phyloP scores from a whole-genome alignment of 2,329 filamentous ascomycete species.

The Alternaria tenuissima region DNA sequence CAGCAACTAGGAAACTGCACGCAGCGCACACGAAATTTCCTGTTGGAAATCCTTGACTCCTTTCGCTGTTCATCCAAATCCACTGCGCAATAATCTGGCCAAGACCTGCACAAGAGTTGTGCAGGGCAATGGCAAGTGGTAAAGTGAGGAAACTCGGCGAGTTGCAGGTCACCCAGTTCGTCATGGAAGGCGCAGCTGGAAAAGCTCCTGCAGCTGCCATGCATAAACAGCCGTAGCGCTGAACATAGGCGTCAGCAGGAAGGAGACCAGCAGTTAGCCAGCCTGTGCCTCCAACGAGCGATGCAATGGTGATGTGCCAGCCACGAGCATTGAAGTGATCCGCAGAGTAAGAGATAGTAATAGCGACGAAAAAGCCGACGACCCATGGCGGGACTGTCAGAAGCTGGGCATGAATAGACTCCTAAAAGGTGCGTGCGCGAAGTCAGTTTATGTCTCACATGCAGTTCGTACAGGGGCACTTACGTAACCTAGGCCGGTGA shows the following conservation, averaged over 20 bases:
- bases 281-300: neutral
- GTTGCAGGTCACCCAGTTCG: conserved; percentile 10
- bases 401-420: conserved; percentile 65
- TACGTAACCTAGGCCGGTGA: conserved; percentile 63
- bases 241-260: conserved; percentile 7
- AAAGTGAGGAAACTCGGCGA: conserved; percentile 11
- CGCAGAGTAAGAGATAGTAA: conserved; percentile 28
- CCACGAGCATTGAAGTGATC: conserved; percentile 26
- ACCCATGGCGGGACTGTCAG: conserved; percentile 69
- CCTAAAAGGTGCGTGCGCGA: too few species aligned
- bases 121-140: conserved; percentile 6
- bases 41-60: neutral
- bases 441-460: too few species aligned
- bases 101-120: conserved; percentile 5
- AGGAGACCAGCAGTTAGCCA: conserved; percentile 11
- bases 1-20: conserved; percentile 4
- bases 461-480: too few species aligned
- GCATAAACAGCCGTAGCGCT: conserved; percentile 8
- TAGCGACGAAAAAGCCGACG: conserved; percentile 56
- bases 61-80: conserved; percentile 6
- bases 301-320: conserved; percentile 10
- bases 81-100: conserved; percentile 8
- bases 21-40: conserved; percentile 3
- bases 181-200: conserved; percentile 13
- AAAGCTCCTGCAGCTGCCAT: conserved; percentile 11